Evolutionary conservation across 192 early-diverging fungal species (phyloP), one percentile per base, ranked within the genome.

Genomic region (Coemansia sp.): DNA sequence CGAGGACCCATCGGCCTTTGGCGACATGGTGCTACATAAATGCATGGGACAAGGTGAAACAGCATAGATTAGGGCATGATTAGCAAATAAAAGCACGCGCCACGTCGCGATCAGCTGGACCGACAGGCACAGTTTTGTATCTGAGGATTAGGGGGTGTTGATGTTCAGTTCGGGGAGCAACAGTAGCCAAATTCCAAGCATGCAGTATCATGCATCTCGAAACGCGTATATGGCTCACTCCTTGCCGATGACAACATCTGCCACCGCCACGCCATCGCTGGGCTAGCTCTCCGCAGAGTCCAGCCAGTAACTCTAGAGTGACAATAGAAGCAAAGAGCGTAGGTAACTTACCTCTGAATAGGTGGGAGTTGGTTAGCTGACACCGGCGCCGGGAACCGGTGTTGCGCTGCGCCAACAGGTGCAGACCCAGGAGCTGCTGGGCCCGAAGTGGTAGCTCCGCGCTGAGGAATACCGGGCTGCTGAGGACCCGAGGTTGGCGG

Each of bases 321-420:
- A 0, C 12, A 3, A 8, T 8, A 54, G 16, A 27, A 29, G 15
- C 8, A 52, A 47, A 18, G 6, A 8, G 5, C 33, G 8, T n/a
- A 5, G 12, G 31, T 42, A 43, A 54, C 73, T 55, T 84, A 84
- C 82, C 82, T 84, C 68, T 84, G 82, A 27, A 84, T 84, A 1
- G 77, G 82, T 18, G 82, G 77, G 18, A 84, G 73, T 62, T 79
- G 82, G 68, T 79, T 84, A 3, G 60, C 20, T 4, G 51, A 42
- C 74, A 57, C 54, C 13, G 72, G 49, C 33, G 66, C 65, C 12
- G 68, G 72, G 22, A 68, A 57, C n/a, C 70, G 72, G 24, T 67
- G 72, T 42, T 77, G 80, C 44, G 66, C 65, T 69, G 72, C 20
- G 12, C 61, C 29, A 24, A 16, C 59, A 8, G 54, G 67, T 12